A percentile compares a stretch with the other conserved stretches of the same genome.
These are phyloP conservation scores for Penicillium occitanis DNA, from an alignment of 2,329 filamentous ascomycete genomes.

Conservation along the genomic window DNA sequence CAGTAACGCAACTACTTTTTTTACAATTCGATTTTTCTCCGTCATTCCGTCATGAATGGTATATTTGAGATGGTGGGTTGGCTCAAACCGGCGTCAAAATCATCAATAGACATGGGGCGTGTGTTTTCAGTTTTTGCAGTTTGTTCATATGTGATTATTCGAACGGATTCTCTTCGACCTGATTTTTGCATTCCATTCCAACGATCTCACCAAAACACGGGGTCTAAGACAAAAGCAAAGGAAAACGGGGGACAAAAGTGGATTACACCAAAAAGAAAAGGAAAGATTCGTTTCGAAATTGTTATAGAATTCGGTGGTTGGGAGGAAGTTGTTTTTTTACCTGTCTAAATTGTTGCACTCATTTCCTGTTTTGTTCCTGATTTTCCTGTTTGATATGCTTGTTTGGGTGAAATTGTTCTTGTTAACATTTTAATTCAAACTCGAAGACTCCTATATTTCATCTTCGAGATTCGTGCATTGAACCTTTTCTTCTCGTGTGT, in stretches of 20 bases:
- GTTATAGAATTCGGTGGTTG: constrained; percentile 16
- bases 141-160: constrained; percentile 38
- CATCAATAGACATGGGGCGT: constrained; percentile 43
- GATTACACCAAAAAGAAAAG: constrained; percentile 4
- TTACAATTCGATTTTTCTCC: constrained; percentile 25
- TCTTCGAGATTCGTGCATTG: constrained; percentile 12
- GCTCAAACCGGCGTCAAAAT: constrained; percentile 42
- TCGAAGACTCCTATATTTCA: constrained; percentile 11
- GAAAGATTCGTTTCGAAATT: constrained; percentile 7
- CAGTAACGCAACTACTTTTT: constrained; percentile 16
- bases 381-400: neutral
- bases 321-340: constrained; percentile 6
- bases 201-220: neutral
- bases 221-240: neutral
- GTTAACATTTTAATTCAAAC: constrained; percentile 5
- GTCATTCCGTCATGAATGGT: constrained; percentile 34
- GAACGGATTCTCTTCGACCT: constrained; percentile 4
- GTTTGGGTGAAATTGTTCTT: neutral
- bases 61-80: constrained; percentile 34
- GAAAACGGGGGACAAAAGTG: constrained; percentile 9
- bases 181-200: neutral
- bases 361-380: neutral
- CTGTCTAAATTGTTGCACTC: constrained; percentile 5
- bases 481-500: neutral
- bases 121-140: constrained; percentile 26